These are phyloP conservation scores for Vachellia collinsii DNA, from an alignment of 306 rosid species.

Conservation along the genomic window DNA sequence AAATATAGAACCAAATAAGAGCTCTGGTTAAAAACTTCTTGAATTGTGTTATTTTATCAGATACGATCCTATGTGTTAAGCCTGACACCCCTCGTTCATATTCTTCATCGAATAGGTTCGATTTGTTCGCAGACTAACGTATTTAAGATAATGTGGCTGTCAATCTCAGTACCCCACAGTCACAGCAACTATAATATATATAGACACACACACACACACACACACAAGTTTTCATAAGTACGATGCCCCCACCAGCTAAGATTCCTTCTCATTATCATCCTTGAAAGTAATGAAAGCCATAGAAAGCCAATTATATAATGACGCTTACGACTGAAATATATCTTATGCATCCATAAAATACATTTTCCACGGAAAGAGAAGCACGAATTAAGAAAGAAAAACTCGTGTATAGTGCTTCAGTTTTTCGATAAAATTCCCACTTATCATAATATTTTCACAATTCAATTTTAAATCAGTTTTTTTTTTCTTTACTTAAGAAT, in stretches of 20 bases:
- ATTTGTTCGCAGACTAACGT: not conserved
- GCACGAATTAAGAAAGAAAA: not conserved
- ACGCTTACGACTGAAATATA: not conserved
- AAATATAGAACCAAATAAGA: not conserved
- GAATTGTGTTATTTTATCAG: not conserved
- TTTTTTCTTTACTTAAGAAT: no score
- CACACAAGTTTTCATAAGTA: not conserved
- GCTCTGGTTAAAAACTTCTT: not conserved
- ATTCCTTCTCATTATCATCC: not conserved
- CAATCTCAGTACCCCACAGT: slow-evolving; percentile 24
- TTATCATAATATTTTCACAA: not conserved
- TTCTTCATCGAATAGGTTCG: slow-evolving; percentile 13
- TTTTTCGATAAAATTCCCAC: not conserved
- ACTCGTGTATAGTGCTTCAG: not conserved
- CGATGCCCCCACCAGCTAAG: slow-evolving; percentile 18
- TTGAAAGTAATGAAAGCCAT: not conserved
- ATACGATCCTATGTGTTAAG: not conserved
- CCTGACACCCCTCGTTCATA: not conserved
- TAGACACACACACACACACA: not conserved
- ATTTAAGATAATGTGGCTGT: slow-evolving; percentile 6
- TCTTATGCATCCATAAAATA: not conserved
- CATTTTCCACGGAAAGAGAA: not conserved
- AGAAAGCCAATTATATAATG: not conserved
- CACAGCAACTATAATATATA: no score
- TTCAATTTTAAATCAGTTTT: not conserved